Conservation (phyloP, 1,284 basidiomycete species). For the Trichosporon asahii region DNA sequence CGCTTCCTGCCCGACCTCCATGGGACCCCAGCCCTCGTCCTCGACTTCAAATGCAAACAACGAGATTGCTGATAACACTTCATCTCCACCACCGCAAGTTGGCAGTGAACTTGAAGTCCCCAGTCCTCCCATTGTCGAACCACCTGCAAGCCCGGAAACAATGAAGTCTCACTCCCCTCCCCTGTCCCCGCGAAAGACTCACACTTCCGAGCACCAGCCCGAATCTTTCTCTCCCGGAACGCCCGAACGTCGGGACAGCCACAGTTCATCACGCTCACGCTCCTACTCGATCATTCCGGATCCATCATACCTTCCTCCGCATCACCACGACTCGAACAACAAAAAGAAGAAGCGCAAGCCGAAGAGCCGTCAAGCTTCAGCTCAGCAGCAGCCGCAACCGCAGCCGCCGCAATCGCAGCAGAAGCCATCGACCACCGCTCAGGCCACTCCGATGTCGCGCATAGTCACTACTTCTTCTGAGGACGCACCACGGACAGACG, state of each 20-base stretch:
- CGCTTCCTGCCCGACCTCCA: neutral
- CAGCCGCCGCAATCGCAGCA: neutral
- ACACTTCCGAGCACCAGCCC: neutral
- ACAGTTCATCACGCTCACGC: neutral
- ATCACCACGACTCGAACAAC: neutral
- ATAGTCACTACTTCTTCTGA: conserved; percentile 16
- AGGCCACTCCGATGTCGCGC: neutral
- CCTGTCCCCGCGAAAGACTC: neutral
- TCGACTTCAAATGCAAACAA: neutral
- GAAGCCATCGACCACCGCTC: neutral
- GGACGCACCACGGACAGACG: neutral
- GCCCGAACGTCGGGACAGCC: neutral
- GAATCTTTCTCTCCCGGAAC: neutral
- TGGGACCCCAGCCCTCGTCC: neutral
- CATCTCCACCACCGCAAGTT: neutral
- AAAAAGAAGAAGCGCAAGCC: conserved; percentile 42
- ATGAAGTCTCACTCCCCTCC: neutral
- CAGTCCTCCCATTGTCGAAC: neutral
- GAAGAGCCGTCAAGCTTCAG: conserved; percentile 16
- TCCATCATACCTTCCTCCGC: conserved; percentile 38
- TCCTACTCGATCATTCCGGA: conserved; percentile 39
- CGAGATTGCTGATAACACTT: neutral
- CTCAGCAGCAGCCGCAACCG: neutral
- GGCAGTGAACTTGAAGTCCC: neutral
- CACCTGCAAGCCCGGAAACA: neutral